Evolutionary conservation across 2,329 filamentous ascomycete genomes (phyloP).

Genomic region (Penicillium sp.): DNA sequence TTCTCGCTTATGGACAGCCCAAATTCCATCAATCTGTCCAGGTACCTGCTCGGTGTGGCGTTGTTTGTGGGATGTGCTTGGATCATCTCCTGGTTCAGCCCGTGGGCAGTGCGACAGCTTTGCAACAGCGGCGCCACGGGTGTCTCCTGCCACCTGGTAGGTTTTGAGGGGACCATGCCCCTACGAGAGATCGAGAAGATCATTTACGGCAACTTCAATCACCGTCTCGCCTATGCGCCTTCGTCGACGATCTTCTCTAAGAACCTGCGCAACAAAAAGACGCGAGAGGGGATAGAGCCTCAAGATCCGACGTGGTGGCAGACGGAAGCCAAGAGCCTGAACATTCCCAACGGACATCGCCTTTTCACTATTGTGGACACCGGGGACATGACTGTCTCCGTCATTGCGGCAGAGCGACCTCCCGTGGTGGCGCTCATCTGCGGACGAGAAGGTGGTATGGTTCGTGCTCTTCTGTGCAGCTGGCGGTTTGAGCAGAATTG

Average conservation of each 20-base stretch:
- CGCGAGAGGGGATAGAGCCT: conserved; percentile 7
- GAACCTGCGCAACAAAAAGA: conserved; percentile 3
- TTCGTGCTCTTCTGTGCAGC: conserved; percentile 30
- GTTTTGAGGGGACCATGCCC: conserved; percentile 18
- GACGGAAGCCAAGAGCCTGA: background rate
- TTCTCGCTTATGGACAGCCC: background rate
- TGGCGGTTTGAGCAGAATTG: conserved; percentile 22
- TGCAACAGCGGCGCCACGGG: conserved; percentile 11
- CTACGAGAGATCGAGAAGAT: conserved; percentile 13
- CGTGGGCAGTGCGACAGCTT: conserved; percentile 17
- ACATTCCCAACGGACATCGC: conserved; percentile 14
- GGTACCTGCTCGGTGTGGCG: conserved; percentile 11
- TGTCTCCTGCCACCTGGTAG: conserved; percentile 13
- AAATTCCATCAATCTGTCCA: conserved; percentile 1
- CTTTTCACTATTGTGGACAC: conserved; percentile 38
- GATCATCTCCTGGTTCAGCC: conserved; percentile 18
- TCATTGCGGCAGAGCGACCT: conserved; percentile 32
- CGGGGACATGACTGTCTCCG: conserved; percentile 31
- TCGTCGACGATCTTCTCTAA: conserved; percentile 17
- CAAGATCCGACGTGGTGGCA: background rate
- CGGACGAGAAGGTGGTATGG: conserved; percentile 35
- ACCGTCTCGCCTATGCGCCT: conserved; percentile 14
- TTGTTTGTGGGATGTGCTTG: conserved; percentile 13
- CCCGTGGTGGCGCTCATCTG: conserved; percentile 32
- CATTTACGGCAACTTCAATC: conserved; percentile 18